A percentile compares a stretch with the other conserved stretches of the same genome.
These are phyloP conservation scores for Colletotrichum coccodes DNA, from an alignment of 2,329 filamentous ascomycete species.

Conservation along the genomic window DNA sequence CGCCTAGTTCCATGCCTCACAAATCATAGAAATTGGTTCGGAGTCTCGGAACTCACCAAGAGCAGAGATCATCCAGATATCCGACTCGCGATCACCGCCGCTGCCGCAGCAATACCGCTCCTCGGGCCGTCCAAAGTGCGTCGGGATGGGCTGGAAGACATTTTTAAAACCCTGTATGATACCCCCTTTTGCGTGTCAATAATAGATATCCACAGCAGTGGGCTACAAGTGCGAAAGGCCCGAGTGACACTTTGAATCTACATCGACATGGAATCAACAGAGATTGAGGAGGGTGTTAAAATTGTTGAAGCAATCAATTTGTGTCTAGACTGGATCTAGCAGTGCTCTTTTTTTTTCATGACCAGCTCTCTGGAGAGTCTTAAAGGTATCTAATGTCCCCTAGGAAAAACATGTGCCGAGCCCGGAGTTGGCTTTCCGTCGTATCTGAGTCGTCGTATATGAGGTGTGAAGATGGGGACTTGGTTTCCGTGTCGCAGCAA, in stretches of 20 bases:
- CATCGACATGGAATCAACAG: too few relatives aligned
- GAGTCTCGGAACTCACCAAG: background rate
- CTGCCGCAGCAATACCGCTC: background rate
- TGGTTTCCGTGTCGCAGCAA: conserved; percentile 15
- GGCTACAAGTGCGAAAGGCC: background rate
- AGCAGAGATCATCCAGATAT: background rate
- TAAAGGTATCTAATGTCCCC: conserved; percentile 24
- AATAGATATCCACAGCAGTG: background rate
- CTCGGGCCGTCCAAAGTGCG: background rate
- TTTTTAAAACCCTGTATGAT: background rate
- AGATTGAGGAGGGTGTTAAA: too few relatives aligned
- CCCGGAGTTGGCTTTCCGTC: background rate
- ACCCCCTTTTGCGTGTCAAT: background rate
- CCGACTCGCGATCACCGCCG: too few relatives aligned
- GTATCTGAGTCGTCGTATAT: conserved; percentile 9
- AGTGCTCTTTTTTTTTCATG: conserved; percentile 8
- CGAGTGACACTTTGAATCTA: background rate
- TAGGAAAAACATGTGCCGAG: conserved; percentile 23
- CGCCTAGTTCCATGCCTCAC: conserved; percentile 4
- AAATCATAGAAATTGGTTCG: background rate
- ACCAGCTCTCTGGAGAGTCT: conserved; percentile 34
- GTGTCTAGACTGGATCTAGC: conserved; percentile 27
- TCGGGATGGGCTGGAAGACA: background rate
- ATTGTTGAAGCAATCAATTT: conserved; percentile 18
- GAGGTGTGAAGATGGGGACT: background rate